Evolutionary conservation across 176 grass and related monocot genomes (phyloP), one percentile per base, ranked within the genome.

Genomic region (Oryza meridionalis): DNA sequence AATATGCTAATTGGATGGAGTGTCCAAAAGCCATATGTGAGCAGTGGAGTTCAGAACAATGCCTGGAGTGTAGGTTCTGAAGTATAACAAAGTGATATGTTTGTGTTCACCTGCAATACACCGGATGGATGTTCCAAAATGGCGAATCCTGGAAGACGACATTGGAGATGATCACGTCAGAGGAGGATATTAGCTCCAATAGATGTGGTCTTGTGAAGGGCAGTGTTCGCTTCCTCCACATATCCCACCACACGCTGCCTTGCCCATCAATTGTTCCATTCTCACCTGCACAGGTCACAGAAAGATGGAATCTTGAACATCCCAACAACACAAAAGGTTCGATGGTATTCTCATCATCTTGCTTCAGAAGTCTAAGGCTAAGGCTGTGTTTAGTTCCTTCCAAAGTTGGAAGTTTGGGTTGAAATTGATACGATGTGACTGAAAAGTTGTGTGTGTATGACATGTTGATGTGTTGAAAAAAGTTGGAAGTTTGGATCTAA

Each of bases 101-200:
- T 6, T 21, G 8, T 72, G 72, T 33, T 81, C 46, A 88, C 94
- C 86, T 90, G 84, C 89, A 93, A 80, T 93, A 97, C 83, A 93
- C 94, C 42, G 91, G 91, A 71, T 97, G 94, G 59, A 97, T 91
- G 80, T 90, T 97, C 94, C 94, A 97, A 61, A 97, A 97, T 9
- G 91, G 91, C 33, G 94, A 97, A 47, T 93, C 85, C 65, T 84
- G 72, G 79, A 97, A 90, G 65, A 97, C 85, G n/a, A 93, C n/a
- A 76, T 90, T 86, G 70, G 87, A 91, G 79, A 97, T 78, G 55
- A 89, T 66, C 29, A 91, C 80, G 76, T 93, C 91, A 17, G 86
- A 88, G 26, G 89, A 93, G 78, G 91, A 87, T 87, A 93, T 90
- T 24, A 97, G 84, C 89, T 97, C 91, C 77, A 91, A 29, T 1